Base-by-base conservation (phyloP, 2,329 filamentous ascomycete genomes). In the Microsporum canis region DNA sequence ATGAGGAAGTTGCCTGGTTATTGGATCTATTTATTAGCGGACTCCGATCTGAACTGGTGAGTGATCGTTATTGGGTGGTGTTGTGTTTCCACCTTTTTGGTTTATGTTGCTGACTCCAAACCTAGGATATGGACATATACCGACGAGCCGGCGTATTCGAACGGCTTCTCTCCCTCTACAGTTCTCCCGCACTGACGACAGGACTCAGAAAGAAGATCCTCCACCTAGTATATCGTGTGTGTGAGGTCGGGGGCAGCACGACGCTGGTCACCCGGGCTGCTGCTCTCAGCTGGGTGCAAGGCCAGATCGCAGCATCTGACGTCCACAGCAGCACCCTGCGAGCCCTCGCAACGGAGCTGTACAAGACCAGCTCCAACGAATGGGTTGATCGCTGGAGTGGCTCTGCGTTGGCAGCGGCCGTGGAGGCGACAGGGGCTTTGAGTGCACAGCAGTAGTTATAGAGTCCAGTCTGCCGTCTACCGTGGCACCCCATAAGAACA, bases 231-330 rank as follows among this genome's bases (percentile, higher is more conserved):
- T 86, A 86, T 68, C 81, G 87, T 45, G 84, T 86, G 2, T 85
- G 84, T 0, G 80, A 80, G 53, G 82, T 91, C 36, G 81, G 85
- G 1, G 90, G 88, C 0, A 89, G 88, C 71, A 88, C 86, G 3
- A 92, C 88, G n/a, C 77, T 95, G 53, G 80, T 90, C 41, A 95
- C 90, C 0, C 79, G 91, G 61, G 85, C 87, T 49, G 89, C 88
- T 14, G 77, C 88, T 23, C 71, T 92, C 59, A 86, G 82, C 65
- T 95, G 90, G 91, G 78, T 92, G 6, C 80, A 86, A 62, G 81
- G 82, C 62, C 83, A 84, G 67, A 71, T 81, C 39, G 79, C 79
- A 3, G 72, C 73, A 51, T 78, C 80, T 14, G 80, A 82, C 65
- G 74, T 72, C 0, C 71, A 71, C 60, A 68, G 72, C 34, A 65